Base-by-base conservation (phyloP, 371 early-diverging fungal genomes). In the Vairimorpha necatrix region DNA sequence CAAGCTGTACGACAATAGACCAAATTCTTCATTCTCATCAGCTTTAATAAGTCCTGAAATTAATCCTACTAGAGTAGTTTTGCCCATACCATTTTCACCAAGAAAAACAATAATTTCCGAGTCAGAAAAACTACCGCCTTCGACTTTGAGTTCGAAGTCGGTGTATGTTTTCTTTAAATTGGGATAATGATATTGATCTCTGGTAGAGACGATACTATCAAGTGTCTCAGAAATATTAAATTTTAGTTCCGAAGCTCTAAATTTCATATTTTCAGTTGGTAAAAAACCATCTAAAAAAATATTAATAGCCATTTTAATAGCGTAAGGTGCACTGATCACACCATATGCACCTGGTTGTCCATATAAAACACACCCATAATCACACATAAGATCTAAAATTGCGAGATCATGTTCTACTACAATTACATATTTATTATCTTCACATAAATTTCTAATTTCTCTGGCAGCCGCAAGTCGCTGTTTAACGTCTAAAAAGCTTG, bases 61-160 rank as follows among this genome's bases (percentile, higher is more conserved):
- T 86, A 98, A 87, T 67, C 90, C 90, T 72, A 98, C 94, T 81
- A 97, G 92, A 34, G 98, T 96, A 28, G 95, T 95, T 88, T 97
- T 95, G 80, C 98, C 98, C 47, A 95, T 98, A 77, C 99, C 99
- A 88, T 98, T 98, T 87, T 97, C 93, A 83, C 99, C 99, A 84
- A 98, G 88, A 91, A 98, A 93, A 80, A 97, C 95, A 82, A 97
- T 87, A 80, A 97, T 96, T 87, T 98, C 96, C 34, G 96, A 94
- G 80, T 94, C 93, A 50, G 91, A 90, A 86, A 96, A 98, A 69
- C 88, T 87, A 77, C 98, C 96, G 26, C 85, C 85, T 58, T 90
- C 82, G 42, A 96, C 90, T 13, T 87, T 84, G 75, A 98, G 87
- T 66, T 87, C 87, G 88, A 98, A 97, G 7, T 88, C 67, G 90